phyloP scores from a whole-genome alignment of 2,329 filamentous ascomycete species.

The Colletotrichum orbiculare region DNA sequence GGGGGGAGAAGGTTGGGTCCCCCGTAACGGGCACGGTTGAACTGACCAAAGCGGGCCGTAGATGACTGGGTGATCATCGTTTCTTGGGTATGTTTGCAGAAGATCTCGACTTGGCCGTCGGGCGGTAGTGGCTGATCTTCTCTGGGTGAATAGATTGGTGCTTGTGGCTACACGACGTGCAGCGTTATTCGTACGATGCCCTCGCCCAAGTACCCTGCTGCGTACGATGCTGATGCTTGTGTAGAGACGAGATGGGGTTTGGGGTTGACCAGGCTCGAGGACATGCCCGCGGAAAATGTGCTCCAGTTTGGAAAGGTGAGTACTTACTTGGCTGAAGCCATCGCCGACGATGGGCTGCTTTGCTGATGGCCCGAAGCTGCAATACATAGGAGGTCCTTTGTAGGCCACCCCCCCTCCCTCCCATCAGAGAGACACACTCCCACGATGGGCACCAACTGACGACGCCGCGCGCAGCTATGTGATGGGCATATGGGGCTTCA shows the following conservation, averaged over 20 bases:
- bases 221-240: background rate
- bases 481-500: slow-evolving; percentile 56
- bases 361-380: slow-evolving; percentile 40
- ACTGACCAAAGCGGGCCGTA: background rate
- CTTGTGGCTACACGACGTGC: slow-evolving; percentile 49
- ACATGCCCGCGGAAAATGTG: slow-evolving; percentile 51
- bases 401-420: slow-evolving; percentile 39
- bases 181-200: slow-evolving; percentile 46
- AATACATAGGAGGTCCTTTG: slow-evolving; percentile 56
- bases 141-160: slow-evolving; percentile 39
- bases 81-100: slow-evolving; percentile 41
- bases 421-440: background rate
- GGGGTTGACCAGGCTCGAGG: slow-evolving; percentile 47
- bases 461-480: slow-evolving; percentile 47
- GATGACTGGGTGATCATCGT: slow-evolving; percentile 39
- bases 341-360: accelerated
- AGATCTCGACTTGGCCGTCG: background rate
- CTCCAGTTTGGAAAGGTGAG: slow-evolving; percentile 49
- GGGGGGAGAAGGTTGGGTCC: background rate
- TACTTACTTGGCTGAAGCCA: background rate
- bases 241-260: slow-evolving; percentile 57
- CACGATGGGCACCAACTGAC: background rate
- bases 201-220: background rate
- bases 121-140: background rate
- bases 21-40: slow-evolving; percentile 10